Percentiles rank a stretch among this genome's conserved stretches.
phyloP scores from a whole-genome alignment of 108 stramenopile genomes.

The Cyclotella atomus region DNA sequence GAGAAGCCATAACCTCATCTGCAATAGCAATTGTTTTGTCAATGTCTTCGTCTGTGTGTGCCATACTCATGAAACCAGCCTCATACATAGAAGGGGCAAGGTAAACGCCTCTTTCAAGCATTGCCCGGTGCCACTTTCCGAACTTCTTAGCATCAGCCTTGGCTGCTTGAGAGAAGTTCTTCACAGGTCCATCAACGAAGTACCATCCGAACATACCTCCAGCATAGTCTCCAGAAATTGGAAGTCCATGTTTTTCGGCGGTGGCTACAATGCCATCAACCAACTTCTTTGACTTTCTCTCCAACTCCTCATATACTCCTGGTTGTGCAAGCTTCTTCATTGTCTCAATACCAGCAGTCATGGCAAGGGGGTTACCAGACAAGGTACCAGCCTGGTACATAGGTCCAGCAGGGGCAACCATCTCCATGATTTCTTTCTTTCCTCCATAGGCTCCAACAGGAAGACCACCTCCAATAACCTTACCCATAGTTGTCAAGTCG shows the following conservation, averaged over 20 bases:
- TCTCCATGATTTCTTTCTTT: slow-evolving; percentile 95
- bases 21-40: slow-evolving; percentile 97
- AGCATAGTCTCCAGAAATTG: slow-evolving; percentile 86
- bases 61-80: slow-evolving; percentile 97
- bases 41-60: slow-evolving; percentile 97
- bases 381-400: slow-evolving; percentile 99
- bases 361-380: slow-evolving; percentile 97
- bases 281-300: slow-evolving; percentile 89
- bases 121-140: slow-evolving; percentile 97
- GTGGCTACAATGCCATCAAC: slow-evolving; percentile 89
- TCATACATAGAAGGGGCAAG: slow-evolving; percentile 98
- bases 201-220: slow-evolving; percentile 99
- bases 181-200: slow-evolving; percentile 95
- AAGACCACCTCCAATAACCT: slow-evolving; percentile 98
- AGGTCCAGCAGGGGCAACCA: slow-evolving; percentile 97
- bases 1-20: slow-evolving; percentile 91
- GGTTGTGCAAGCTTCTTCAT: slow-evolving; percentile 87
- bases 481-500: slow-evolving; percentile 99
- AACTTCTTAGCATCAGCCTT: slow-evolving; percentile 94
- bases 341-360: slow-evolving; percentile 98
- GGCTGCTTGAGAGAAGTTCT: slow-evolving; percentile 90
- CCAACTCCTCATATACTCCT: slow-evolving; percentile 93
- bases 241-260: slow-evolving; percentile 91
- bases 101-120: slow-evolving; percentile 98
- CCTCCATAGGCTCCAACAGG: slow-evolving; percentile 99